Percentiles rank a stretch among this genome's conserved stretches.
These are phyloP conservation scores for Sphaceloma murrayae DNA, from an alignment of 2,329 filamentous ascomycete genomes.

Conservation along the genomic window DNA sequence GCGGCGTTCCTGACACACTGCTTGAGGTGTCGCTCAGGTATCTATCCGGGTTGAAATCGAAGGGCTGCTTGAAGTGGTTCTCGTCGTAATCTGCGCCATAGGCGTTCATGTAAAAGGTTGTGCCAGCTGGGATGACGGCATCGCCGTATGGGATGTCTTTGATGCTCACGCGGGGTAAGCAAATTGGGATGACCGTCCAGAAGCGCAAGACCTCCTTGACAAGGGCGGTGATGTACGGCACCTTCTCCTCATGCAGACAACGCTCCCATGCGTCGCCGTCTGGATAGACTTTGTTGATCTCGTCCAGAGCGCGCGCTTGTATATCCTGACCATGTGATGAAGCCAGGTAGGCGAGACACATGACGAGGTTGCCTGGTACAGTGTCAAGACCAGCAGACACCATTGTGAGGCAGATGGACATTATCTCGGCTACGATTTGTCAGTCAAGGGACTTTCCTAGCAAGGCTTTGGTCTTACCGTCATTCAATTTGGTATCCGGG, in stretches of 20 bases:
- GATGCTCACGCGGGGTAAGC: constrained; percentile 61
- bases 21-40: constrained; percentile 48
- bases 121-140: constrained; percentile 60
- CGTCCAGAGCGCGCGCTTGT: constrained; percentile 58
- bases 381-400: constrained; percentile 74
- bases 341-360: constrained; percentile 69
- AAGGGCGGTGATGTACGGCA: constrained; percentile 66
- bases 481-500: constrained; percentile 59
- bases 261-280: constrained; percentile 66
- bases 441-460: constrained; percentile 32
- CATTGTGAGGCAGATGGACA: constrained; percentile 74
- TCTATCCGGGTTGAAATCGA: constrained; percentile 59
- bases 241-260: constrained; percentile 63
- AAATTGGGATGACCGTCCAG: constrained; percentile 73
- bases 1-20: constrained; percentile 35
- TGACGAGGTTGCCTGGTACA: constrained; percentile 67
- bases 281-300: constrained; percentile 63
- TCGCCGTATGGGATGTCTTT: constrained; percentile 63
- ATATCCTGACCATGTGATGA: constrained; percentile 57
- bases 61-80: constrained; percentile 54
- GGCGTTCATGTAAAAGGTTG: constrained; percentile 72
- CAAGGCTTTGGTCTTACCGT: constrained; percentile 41
- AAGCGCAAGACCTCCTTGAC: constrained; percentile 71
- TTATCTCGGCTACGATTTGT: constrained; percentile 53
- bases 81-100: constrained; percentile 67